Evolutionary conservation across 1,139 yeast species (phyloP).

Genomic region (Hyphopichia khmerensis): DNA sequence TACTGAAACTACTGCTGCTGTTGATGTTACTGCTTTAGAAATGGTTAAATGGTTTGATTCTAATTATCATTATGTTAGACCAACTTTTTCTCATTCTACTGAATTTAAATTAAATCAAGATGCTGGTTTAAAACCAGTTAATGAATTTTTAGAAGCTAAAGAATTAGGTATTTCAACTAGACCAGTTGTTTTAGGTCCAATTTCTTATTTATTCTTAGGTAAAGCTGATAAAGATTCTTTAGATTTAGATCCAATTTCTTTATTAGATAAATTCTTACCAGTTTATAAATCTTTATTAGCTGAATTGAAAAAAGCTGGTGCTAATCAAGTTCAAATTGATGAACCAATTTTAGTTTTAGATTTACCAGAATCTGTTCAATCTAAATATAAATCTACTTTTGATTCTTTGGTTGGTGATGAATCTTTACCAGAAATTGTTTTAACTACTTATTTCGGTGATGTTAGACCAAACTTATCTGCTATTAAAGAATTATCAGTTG

Average conservation of each 20-base stretch:
- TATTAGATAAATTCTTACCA: constrained; percentile 85
- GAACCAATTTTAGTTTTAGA: constrained; percentile 97
- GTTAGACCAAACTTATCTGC: constrained; percentile 94
- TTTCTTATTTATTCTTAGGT: constrained; percentile 92
- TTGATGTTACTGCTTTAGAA: constrained; percentile 98
- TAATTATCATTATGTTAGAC: constrained; percentile 99
- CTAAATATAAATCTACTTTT: constrained; percentile 85
- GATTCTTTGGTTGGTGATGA: constrained; percentile 62
- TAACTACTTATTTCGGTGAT: constrained; percentile 97
- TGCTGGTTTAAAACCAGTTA: constrained; percentile 90
- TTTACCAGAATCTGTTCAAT: constrained; percentile 79
- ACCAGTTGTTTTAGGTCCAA: constrained; percentile 96
- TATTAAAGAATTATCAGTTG: constrained; percentile 84
- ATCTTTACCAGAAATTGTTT: constrained; percentile 72
- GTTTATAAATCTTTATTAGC: constrained; percentile 85
- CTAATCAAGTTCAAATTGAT: constrained; percentile 91
- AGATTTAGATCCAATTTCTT: constrained; percentile 89
- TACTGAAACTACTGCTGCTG: constrained; percentile 81
- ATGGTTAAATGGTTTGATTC: constrained; percentile 99
- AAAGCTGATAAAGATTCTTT: constrained; percentile 97
- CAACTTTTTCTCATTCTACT: constrained; percentile 95
- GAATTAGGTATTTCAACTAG: constrained; percentile 93
- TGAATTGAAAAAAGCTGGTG: constrained; percentile 93
- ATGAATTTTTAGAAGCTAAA: constrained; percentile 97
- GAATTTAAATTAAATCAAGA: constrained; percentile 82